Base-by-base conservation (phyloP, 768 basidiomycete genomes). In the Lanmaoa rubissima region DNA sequence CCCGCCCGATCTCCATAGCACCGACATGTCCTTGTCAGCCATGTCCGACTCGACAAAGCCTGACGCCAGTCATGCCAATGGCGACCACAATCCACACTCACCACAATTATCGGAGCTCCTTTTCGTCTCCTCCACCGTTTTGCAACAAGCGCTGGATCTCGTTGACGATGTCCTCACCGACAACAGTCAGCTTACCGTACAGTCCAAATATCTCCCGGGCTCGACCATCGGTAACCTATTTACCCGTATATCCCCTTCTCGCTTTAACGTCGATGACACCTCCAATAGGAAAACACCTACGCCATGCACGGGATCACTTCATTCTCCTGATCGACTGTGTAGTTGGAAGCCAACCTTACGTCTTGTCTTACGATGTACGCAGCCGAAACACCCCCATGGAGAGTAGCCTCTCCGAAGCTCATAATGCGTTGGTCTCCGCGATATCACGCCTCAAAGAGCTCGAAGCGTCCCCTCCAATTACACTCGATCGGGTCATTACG, bases 261-360 rank as follows among this genome's bases (percentile, higher is more conserved):
- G 9, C 35, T 36, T 52, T 51, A 14, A 45, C 51, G 34, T 50
- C 36, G 49, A 48, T 39, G 40, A 51, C 45, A 12, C 24, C n/a
- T 38, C 17, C 53, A 31, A 53, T 60, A 92, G 91, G 91, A 48
- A 94, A 94, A 74, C 92, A 94, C 68, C 68, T 94, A 42, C 84
- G 92, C 39, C 92, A 94, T 76, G 90, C 89, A 24, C 79, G 87
- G 53, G 92, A 93, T 65, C 92, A 94, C 65, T 94, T 90, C 66
- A 75, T 79, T 51, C 79, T 92, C 28, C 78, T 92, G 6, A 65
- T 84, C 42, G 82, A 86, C 35, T 81, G 78, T 44, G 71, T 85
- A 49, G 66, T 75, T 21, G 75, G 78, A 13, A 65, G 76, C 28
- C 68, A 74, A 24, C 79, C 82, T 41, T 76, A 80, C 64, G 73